Evolutionary conservation across 768 basidiomycete genomes (phyloP), one percentile per base, ranked within the genome.

Genomic region (Amanita phalloides): DNA sequence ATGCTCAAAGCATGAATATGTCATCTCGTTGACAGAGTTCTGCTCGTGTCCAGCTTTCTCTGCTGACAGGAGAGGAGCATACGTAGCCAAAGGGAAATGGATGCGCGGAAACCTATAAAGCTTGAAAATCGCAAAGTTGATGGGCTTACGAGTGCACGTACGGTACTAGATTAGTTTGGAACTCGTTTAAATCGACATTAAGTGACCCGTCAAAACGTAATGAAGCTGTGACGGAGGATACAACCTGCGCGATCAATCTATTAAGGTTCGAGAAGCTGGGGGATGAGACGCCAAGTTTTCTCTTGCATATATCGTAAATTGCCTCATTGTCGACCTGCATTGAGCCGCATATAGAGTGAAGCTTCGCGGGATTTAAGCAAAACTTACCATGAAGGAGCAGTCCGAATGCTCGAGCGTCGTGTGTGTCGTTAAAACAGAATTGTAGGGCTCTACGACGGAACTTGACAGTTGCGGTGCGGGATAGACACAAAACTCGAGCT

Each of bases 231-330:
- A 98, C 81, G 49, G 93, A 94, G 8, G 96, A 99, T 55, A 99
- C 96, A 56, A 98, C 96, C 66, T 98, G 96, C n/a, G 96, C 94
- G 62, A 98, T 98, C 60, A 99, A 74, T 52, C 96, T 76, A 73
- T 99, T 98, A 56, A 98, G 70, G 76, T 99, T 98, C 61, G 77
- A 75, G 76, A 95, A 91, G 62, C 90, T 86, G 14, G 96, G 96
- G 25, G 79, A 86, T 25, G 75, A 62, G 59, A 97, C 87, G 58
- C 81, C 81, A 50, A 98, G 77, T 66, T 88, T 93, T 71, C 87
- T 84, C 78, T 96, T 94, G 89, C 95, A 98, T 65, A 98, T 98
- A 66, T 97, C 94, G 70, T 95, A 98, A 65, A 98, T 88, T 80
- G 86, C 90, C 72, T 92, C 87, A 65, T 91, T 92, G 68, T 91